Evolutionary conservation across 371 early-diverging fungal genomes (phyloP).

Genomic region (Mortierella polycephala): DNA sequence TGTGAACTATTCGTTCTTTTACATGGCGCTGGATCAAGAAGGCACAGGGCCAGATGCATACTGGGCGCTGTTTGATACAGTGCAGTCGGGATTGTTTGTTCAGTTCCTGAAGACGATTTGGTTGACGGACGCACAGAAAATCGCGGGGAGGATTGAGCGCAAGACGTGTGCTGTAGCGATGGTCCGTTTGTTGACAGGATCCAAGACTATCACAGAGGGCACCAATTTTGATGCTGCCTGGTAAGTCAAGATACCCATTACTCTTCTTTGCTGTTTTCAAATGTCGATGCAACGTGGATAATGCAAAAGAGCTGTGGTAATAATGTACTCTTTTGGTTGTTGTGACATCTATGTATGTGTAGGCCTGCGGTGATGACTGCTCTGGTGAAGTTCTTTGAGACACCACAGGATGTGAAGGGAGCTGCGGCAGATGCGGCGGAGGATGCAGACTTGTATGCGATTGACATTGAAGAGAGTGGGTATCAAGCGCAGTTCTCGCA

Average conservation of each 20-base stretch:
- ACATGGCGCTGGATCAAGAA: constrained; percentile 71
- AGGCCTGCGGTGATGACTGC: constrained; percentile 62
- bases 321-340: not conserved
- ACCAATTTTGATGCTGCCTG: constrained; percentile 61
- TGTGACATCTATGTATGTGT: not conserved
- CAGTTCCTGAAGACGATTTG: constrained; percentile 76
- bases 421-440: constrained; percentile 58
- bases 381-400: constrained; percentile 63
- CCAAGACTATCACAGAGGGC: constrained; percentile 59
- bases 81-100: constrained; percentile 84
- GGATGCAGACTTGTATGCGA: constrained; percentile 75
- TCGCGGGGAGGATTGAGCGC: constrained; percentile 77
- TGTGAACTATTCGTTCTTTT: constrained; percentile 78
- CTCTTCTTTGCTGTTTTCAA: not conserved
- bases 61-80: constrained; percentile 76
- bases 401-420: constrained; percentile 61
- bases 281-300: not conserved
- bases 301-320: not conserved
- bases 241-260: constrained; percentile 31
- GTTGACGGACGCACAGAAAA: constrained; percentile 72
- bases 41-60: constrained; percentile 73
- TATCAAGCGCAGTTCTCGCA: constrained; percentile 83
- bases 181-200: constrained; percentile 69
- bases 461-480: constrained; percentile 80
- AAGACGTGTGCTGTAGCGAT: constrained; percentile 78